phyloP scores from a whole-genome alignment of 768 basidiomycete genomes.

The Tephrocybe sp. region DNA sequence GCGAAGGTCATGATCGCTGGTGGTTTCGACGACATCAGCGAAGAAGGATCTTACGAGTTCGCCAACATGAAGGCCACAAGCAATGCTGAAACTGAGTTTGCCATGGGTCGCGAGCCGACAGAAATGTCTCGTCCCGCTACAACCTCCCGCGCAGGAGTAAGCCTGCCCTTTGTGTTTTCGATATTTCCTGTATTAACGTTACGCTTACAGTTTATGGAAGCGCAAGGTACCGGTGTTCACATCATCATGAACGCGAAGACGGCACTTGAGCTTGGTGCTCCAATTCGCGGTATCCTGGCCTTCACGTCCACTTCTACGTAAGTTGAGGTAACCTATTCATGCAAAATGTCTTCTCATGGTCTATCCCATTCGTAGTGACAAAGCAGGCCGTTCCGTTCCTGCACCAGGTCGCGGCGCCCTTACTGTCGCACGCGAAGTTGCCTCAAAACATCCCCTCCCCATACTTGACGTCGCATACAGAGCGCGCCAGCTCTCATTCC shows the following conservation, averaged over 20 bases:
- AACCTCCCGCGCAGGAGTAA: conserved; percentile 89
- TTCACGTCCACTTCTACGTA: conserved; percentile 97
- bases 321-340: conserved; percentile 25
- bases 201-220: conserved; percentile 83
- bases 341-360: neutral
- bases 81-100: conserved; percentile 95
- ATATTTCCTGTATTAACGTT: conserved; percentile 6
- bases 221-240: conserved; percentile 95
- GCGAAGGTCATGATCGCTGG: conserved; percentile 99
- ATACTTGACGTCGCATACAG: conserved; percentile 87
- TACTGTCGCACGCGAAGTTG: conserved; percentile 81
- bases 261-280: conserved; percentile 89
- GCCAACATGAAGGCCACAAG: conserved; percentile 99
- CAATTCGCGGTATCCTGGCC: conserved; percentile 89
- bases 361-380: conserved; percentile 60
- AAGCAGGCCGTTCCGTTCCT: conserved; percentile 96
- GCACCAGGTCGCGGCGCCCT: conserved; percentile 95
- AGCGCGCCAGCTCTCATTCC: conserved; percentile 91
- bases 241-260: conserved; percentile 97
- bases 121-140: conserved; percentile 99
- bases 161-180: conserved; percentile 25
- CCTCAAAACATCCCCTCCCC: conserved; percentile 73
- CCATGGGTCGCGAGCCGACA: conserved; percentile 98
- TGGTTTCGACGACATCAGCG: conserved; percentile 96
- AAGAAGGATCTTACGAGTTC: conserved; percentile 98